Evolutionary conservation across 768 basidiomycete genomes (phyloP).

Genomic region (Gymnopilus junonius): DNA sequence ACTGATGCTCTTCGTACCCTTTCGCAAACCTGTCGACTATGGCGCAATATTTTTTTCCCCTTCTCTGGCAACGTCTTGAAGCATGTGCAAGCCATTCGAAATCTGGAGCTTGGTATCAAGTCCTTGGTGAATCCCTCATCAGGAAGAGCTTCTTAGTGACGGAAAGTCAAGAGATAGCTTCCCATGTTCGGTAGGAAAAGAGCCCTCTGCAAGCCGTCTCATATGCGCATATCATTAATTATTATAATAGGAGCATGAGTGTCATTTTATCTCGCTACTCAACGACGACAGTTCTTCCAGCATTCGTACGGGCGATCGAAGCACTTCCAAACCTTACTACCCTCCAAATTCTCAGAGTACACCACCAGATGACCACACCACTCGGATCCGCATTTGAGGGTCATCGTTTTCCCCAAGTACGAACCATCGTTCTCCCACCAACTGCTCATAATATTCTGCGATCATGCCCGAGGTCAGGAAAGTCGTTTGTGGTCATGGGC

Average conservation of each 20-base stretch:
- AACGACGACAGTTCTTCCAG: conserved; percentile 24
- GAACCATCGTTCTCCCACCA: conserved; percentile 26
- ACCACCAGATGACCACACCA: conserved; percentile 33
- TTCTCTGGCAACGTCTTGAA: conserved; percentile 36
- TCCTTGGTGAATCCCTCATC: conserved; percentile 27
- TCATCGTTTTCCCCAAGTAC: conserved; percentile 26
- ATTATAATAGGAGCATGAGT: conserved; percentile 26
- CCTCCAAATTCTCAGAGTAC: conserved; percentile 33
- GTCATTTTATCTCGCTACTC: conserved; percentile 33
- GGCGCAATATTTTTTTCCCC: conserved; percentile 31
- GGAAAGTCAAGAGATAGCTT: conserved; percentile 25
- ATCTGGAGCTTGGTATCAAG: conserved; percentile 27
- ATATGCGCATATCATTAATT: not conserved
- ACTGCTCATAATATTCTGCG: conserved; percentile 35
- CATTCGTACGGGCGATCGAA: conserved; percentile 30
- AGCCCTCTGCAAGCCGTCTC: too few species aligned
- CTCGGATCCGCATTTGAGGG: conserved; percentile 32
- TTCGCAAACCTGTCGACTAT: conserved; percentile 36
- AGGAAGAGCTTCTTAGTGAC: conserved; percentile 27
- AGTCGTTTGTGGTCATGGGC: conserved; percentile 26
- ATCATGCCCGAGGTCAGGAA: conserved; percentile 31
- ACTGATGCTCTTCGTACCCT: conserved; percentile 34
- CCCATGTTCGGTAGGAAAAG: conserved; percentile 26
- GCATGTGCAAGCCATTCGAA: conserved; percentile 25
- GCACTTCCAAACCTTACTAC: conserved; percentile 35